phyloP scores from a whole-genome alignment of 2,329 filamentous ascomycete species.

The Ophiostoma triangulosporum region DNA sequence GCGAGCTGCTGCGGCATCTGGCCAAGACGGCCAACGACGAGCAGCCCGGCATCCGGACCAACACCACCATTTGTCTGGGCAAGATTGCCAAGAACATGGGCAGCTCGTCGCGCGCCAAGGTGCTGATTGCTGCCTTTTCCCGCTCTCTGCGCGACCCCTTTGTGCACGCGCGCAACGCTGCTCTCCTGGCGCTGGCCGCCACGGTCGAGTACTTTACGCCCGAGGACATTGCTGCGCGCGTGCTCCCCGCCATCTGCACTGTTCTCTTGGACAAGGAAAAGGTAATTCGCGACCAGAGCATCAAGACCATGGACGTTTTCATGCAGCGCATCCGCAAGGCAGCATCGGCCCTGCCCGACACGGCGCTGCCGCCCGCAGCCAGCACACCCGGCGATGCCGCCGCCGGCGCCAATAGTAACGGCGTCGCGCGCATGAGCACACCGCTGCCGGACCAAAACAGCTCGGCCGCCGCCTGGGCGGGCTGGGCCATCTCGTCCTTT shows the following conservation, averaged over 20 bases:
- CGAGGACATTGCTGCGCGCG: constrained; percentile 73
- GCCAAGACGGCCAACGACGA: constrained; percentile 97
- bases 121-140: constrained; percentile 83
- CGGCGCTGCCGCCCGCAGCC: constrained; percentile 54
- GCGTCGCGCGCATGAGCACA: constrained; percentile 63
- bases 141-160: constrained; percentile 86
- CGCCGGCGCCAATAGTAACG: constrained; percentile 33
- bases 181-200: constrained; percentile 71
- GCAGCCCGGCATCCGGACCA: constrained; percentile 91
- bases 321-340: constrained; percentile 71
- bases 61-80: constrained; percentile 92
- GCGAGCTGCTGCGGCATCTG: constrained; percentile 77
- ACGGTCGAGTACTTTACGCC: constrained; percentile 79
- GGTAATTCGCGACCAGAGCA: constrained; percentile 80
- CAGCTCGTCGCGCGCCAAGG: constrained; percentile 65
- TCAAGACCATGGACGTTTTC: constrained; percentile 79
- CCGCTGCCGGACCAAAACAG: constrained; percentile 42
- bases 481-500: constrained; percentile 97
- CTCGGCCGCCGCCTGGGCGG: constrained; percentile 56
- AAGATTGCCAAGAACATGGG: constrained; percentile 90
- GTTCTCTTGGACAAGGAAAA: constrained; percentile 90
- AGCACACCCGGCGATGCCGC: constrained; percentile 25
- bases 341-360: constrained; percentile 65
- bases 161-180: constrained; percentile 82
- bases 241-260: constrained; percentile 75